Conservation (phyloP, 176 grass and related monocot species). For the Ampelocalamus luodianensis region DNA sequence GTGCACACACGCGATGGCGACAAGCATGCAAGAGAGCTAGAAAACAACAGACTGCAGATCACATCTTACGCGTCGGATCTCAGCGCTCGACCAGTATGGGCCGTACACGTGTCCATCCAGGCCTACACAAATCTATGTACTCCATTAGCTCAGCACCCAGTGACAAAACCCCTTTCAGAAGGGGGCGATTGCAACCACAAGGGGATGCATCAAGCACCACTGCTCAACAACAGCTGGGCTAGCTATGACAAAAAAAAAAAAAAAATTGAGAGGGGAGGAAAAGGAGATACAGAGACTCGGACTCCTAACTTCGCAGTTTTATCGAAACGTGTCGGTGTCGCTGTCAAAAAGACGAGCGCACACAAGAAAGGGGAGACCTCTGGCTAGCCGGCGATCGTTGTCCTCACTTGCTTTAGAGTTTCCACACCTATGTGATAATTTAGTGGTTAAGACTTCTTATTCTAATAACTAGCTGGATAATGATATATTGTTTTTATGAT, state of each 20-base stretch:
- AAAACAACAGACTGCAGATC: slow-evolving; percentile 30
- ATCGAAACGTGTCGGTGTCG: slow-evolving; percentile 15
- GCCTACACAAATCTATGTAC: background rate
- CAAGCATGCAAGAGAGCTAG: background rate
- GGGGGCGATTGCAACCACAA: slow-evolving; percentile 12
- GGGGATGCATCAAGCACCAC: too few species aligned
- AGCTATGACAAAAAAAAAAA: background rate
- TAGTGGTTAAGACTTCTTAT: background rate
- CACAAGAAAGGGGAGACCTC: background rate
- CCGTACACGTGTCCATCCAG: slow-evolving; percentile 35
- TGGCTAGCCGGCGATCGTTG: background rate
- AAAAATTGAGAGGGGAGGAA: background rate
- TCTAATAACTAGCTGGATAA: background rate
- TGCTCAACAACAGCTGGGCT: background rate
- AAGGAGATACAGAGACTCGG: background rate
- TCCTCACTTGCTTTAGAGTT: background rate
- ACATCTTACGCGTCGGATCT: slow-evolving; percentile 42
- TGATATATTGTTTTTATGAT: background rate
- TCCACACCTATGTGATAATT: background rate
- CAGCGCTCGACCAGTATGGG: background rate
- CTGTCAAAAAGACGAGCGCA: background rate
- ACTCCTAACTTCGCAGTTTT: background rate
- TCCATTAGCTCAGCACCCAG: slow-evolving; percentile 7
- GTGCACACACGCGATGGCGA: background rate
- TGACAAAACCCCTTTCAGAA: slow-evolving; percentile 10